Conservation (phyloP, 305 asterid genomes). For the Ajuga reptans region DNA sequence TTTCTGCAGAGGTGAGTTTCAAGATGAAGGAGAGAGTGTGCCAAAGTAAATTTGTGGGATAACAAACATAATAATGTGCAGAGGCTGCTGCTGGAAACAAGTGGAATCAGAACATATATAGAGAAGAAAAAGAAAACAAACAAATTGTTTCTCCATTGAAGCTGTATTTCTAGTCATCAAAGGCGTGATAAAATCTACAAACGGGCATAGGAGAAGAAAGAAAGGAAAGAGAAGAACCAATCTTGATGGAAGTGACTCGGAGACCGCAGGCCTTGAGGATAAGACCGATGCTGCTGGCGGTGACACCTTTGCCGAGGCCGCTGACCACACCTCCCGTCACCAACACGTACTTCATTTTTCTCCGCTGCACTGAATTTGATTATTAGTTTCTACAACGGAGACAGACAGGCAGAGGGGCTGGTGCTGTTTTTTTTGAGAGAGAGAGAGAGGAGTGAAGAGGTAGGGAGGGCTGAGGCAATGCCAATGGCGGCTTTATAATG, state of each 20-base stretch:
- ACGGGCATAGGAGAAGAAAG: not conserved
- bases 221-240: slow-evolving; percentile 27
- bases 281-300: slow-evolving; percentile 72
- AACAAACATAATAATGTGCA: not conserved
- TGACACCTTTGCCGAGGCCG: slow-evolving; percentile 74
- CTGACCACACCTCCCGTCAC: slow-evolving; percentile 77
- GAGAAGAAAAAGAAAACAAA: too few relatives aligned
- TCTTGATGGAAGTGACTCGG: slow-evolving; percentile 55
- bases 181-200: too few relatives aligned
- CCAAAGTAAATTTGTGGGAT: not conserved
- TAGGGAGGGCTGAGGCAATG: slow-evolving; percentile 19
- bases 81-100: not conserved
- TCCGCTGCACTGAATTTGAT: not conserved
- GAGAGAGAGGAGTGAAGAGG: not conserved
- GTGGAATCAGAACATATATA: not conserved
- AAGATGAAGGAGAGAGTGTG: not conserved
- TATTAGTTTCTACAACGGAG: not conserved
- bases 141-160: not conserved
- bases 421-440: too few relatives aligned
- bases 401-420: not conserved
- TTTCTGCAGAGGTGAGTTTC: not conserved
- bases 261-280: slow-evolving; percentile 58
- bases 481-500: slow-evolving; percentile 46
- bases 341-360: slow-evolving; percentile 60
- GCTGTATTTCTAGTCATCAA: not conserved